phyloP scores from a whole-genome alignment of 768 basidiomycete genomes.

The Lentinus brumalis region DNA sequence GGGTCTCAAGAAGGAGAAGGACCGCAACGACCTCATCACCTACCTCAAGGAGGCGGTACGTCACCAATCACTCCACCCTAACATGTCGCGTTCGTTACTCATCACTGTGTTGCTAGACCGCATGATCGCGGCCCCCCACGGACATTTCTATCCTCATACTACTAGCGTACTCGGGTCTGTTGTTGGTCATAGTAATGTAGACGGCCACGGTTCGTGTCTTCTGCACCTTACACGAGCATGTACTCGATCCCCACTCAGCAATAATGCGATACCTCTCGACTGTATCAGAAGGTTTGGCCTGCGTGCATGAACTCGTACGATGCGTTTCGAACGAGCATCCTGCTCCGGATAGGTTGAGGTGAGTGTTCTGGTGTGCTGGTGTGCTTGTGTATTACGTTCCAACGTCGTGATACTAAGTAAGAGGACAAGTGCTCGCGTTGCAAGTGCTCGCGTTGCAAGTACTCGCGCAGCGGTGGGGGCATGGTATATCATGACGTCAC shows the following conservation, averaged over 20 bases:
- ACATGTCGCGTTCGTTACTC: neutral
- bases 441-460: too few species aligned
- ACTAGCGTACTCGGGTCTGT: slow-evolving; percentile 12
- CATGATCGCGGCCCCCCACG: slow-evolving; percentile 7
- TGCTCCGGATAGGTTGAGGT: too few species aligned
- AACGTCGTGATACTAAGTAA: too few species aligned
- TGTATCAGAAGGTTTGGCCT: neutral
- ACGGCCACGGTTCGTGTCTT: slow-evolving; percentile 22
- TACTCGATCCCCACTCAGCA: slow-evolving; percentile 1
- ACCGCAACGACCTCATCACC: slow-evolving; percentile 92
- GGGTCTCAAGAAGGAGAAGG: slow-evolving; percentile 98
- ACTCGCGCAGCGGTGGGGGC: too few species aligned
- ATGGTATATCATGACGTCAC: too few species aligned
- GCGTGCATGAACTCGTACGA: too few species aligned
- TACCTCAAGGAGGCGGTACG: slow-evolving; percentile 76
- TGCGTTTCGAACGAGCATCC: too few species aligned
- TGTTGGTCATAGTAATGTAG: slow-evolving; percentile 27
- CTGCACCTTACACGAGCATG: neutral
- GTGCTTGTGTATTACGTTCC: too few species aligned
- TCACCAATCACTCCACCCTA: slow-evolving; percentile 12
- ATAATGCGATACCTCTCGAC: slow-evolving; percentile 13
- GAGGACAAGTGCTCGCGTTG: too few species aligned
- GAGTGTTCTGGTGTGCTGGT: too few species aligned
- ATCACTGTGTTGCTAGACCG: slow-evolving; percentile 6
- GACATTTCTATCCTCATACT: slow-evolving; percentile 9